Conservation (phyloP, 169 alveolate genomes). For the Cryptosporidium baileyi region DNA sequence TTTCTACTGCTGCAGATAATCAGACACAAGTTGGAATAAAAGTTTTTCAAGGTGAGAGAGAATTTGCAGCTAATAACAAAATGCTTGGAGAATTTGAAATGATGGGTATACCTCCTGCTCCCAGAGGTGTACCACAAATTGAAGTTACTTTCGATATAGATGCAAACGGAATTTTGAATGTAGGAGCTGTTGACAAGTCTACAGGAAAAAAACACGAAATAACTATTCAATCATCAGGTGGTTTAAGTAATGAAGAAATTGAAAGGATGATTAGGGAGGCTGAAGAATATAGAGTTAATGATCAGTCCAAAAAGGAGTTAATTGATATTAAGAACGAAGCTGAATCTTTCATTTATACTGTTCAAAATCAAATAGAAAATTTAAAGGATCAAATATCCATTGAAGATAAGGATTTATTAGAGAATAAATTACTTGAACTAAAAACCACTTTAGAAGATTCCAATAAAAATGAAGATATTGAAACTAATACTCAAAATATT, state of each 20-base stretch:
- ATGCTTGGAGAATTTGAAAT: slow-evolving; percentile 96
- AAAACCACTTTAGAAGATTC: not conserved
- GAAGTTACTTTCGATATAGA: slow-evolving; percentile 97
- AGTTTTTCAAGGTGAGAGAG: slow-evolving; percentile 99
- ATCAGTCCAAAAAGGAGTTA: slow-evolving; percentile 90
- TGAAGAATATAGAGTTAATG: slow-evolving; percentile 92
- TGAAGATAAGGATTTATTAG: slow-evolving; percentile 5
- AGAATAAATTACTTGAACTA: not conserved
- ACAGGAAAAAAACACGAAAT: slow-evolving; percentile 94
- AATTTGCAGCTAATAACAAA: slow-evolving; percentile 96
- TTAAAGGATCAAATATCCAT: not conserved
- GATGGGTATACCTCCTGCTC: slow-evolving; percentile 98
- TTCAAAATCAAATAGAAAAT: slow-evolving; percentile 81
- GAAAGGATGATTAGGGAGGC: slow-evolving; percentile 98
- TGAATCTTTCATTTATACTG: slow-evolving; percentile 88
- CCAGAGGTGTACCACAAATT: slow-evolving; percentile 95
- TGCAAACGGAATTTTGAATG: slow-evolving; percentile 97
- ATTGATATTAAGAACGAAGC: slow-evolving; percentile 94
- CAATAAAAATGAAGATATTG: not conserved
- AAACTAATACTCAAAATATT: not conserved
- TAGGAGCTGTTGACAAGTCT: slow-evolving; percentile 96
- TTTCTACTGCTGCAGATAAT: slow-evolving; percentile 97
- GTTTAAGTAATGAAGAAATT: slow-evolving; percentile 91
- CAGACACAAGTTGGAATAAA: slow-evolving; percentile 97
- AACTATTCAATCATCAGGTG: slow-evolving; percentile 96